Conservation (phyloP, 495 filamentous ascomycete genomes). For the Aspergillus saccharolyticus region DNA sequence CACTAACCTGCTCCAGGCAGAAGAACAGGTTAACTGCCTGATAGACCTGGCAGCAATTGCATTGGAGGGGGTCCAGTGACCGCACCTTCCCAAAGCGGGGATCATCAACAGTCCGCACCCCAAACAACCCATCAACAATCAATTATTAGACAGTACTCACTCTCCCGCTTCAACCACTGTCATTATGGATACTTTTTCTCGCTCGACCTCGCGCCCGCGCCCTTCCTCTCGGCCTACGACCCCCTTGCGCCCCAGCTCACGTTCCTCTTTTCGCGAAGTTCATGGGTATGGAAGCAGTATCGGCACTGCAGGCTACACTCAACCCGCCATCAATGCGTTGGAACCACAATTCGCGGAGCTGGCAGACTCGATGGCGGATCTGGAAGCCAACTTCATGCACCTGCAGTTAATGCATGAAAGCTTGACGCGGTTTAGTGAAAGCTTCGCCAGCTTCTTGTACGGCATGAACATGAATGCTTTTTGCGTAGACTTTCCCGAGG, state of each 20-base stretch:
- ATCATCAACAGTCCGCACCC: not conserved
- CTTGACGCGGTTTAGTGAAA: conserved; percentile 88
- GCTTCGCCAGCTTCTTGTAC: conserved; percentile 91
- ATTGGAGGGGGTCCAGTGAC: not conserved
- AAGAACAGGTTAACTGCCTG: not conserved
- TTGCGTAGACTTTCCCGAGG: conserved; percentile 97
- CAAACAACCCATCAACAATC: not conserved
- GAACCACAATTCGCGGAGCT: conserved; percentile 91
- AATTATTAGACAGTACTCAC: no score
- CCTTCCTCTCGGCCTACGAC: conserved; percentile 79
- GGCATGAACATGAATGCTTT: conserved; percentile 99
- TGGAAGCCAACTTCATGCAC: conserved; percentile 97
- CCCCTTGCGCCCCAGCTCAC: conserved; percentile 84
- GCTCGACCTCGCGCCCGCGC: conserved; percentile 39
- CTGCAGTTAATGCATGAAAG: conserved; percentile 97
- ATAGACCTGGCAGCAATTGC: not conserved
- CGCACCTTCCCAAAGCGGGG: conserved; percentile 1
- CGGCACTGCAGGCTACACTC: conserved; percentile 41
- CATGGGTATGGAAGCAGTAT: conserved; percentile 48
- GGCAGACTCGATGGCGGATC: conserved; percentile 87
- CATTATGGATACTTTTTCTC: conserved; percentile 34
- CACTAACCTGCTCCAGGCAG: not conserved
- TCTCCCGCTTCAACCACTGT: not conserved
- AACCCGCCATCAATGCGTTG: conserved; percentile 73
- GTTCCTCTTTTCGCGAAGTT: conserved; percentile 75